A percentile compares a stretch with the other conserved stretches of the same genome.
phyloP scores from a whole-genome alignment of 2,329 filamentous ascomycete species.

The Neonectria punicea region DNA sequence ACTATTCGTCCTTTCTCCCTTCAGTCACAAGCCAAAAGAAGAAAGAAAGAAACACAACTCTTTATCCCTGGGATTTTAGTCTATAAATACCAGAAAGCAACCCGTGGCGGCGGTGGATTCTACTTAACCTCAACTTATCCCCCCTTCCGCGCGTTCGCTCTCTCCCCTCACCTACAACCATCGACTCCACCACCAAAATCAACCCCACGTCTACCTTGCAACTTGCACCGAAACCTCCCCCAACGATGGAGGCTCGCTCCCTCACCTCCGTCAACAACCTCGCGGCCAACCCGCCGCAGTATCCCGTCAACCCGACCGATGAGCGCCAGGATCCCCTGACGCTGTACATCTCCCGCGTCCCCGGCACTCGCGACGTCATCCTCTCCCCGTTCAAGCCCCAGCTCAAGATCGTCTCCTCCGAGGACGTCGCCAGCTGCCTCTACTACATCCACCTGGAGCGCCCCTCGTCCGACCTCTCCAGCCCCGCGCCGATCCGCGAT shows the following conservation, averaged over 20 bases:
- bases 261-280: slow-evolving; percentile 82
- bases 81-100: not conserved
- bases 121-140: not conserved
- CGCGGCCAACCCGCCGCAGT: slow-evolving; percentile 86
- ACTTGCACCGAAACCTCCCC: not conserved
- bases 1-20: not conserved
- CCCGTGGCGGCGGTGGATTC: not conserved
- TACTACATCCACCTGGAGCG: slow-evolving; percentile 85
- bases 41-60: not conserved
- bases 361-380: slow-evolving; percentile 89
- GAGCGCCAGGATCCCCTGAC: slow-evolving; percentile 76
- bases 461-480: slow-evolving; percentile 63
- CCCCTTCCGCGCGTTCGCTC: not conserved
- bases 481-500: slow-evolving; percentile 39
- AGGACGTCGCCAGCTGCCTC: slow-evolving; percentile 86
- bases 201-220: slow-evolving; percentile 8
- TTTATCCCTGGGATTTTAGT: not conserved
- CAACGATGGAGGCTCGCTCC: slow-evolving; percentile 79
- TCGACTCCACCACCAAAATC: slow-evolving; percentile 6
- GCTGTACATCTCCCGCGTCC: slow-evolving; percentile 93
- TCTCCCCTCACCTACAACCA: slow-evolving; percentile 1
- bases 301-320: slow-evolving; percentile 81
- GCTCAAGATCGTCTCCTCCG: slow-evolving; percentile 85
- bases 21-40: not conserved
- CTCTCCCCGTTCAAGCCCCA: slow-evolving; percentile 91